Conservation (phyloP, 768 basidiomycete genomes). For the Cystofilobasidium macerans region DNA sequence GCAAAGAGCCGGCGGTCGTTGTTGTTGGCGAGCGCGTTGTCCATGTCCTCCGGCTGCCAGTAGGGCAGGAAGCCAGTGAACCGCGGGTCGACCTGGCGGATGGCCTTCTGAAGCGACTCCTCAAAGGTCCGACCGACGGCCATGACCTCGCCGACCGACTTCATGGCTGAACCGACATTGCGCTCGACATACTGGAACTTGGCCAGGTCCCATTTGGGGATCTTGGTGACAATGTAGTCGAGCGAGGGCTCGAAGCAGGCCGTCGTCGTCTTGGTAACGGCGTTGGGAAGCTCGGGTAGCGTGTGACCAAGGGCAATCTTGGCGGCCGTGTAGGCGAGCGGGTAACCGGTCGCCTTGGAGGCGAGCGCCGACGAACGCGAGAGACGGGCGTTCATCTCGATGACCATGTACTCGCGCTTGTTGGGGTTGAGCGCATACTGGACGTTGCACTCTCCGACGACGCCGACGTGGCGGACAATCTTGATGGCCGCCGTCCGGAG, state of each 20-base stretch:
- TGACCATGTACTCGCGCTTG: slow-evolving; percentile 90
- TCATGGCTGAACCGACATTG: slow-evolving; percentile 94
- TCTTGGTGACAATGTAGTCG: slow-evolving; percentile 99
- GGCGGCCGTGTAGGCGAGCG: slow-evolving; percentile 95
- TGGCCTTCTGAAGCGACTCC: slow-evolving; percentile 94
- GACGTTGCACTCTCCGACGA: slow-evolving; percentile 62
- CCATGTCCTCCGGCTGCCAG: slow-evolving; percentile 72
- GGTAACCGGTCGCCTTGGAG: slow-evolving; percentile 98
- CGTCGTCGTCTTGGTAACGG: slow-evolving; percentile 97
- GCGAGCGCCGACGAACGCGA: slow-evolving; percentile 58
- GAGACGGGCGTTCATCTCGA: slow-evolving; percentile 38
- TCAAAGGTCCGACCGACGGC: slow-evolving; percentile 98
- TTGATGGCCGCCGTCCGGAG: slow-evolving; percentile 94
- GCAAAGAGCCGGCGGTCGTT: slow-evolving; percentile 95
- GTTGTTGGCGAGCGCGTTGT: slow-evolving; percentile 63
- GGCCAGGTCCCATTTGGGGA: slow-evolving; percentile 98
- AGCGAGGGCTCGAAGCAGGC: slow-evolving; percentile 98
- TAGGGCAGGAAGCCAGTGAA: slow-evolving; percentile 98
- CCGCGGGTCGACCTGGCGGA: slow-evolving; percentile 91
- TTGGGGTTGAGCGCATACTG: slow-evolving; percentile 95
- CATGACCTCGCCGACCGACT: slow-evolving; percentile 99
- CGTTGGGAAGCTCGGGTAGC: slow-evolving; percentile 93
- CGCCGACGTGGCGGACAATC: slow-evolving; percentile 56
- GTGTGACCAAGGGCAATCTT: slow-evolving; percentile 97
- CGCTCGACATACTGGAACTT: slow-evolving; percentile 94